Evolutionary conservation across 2,329 filamentous ascomycete genomes (phyloP), one percentile per base, ranked within the genome.

Genomic region (Erysiphe pulchra): DNA sequence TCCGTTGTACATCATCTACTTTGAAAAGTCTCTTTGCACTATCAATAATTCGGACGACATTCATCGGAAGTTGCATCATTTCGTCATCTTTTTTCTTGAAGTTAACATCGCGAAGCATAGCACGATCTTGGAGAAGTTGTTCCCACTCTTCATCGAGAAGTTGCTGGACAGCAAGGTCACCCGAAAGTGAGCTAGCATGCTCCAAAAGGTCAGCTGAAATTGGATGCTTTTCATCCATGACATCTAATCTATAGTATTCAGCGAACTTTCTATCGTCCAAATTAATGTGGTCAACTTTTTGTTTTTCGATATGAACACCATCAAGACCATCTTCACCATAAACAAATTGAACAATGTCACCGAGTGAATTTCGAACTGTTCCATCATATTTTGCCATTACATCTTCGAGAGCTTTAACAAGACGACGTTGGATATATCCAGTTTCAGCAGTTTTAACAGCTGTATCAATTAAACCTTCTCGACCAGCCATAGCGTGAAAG

Each of bases 401-500:
- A 61, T 98, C 90, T 69, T 98, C 90, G 2, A 98, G 72, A 11
- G 92, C 92, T 65, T 98, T 98, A 57, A 98, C 90, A 41, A 98
- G 72, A 68, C 92, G 85, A 65, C 90, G 83, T 63, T 98, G 92
- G 52, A 98, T 98, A 61, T 98, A 98, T 64, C 90, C 90, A 47
- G 92, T 98, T 63, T 98, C 92, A 17, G 90, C 90, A 52, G 90
- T 98, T 72, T 98, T 98, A 64, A 98, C 92, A 53, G 90, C 90
- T 45, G 90, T 98, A 71, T 98, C 90, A 55, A 98, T 98, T 46
- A 98, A 71, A 92, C 90, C 90, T 65, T 98, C 90, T 68, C 90
- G 77, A 84, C 90, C 90, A 69, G 90, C 90, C 90, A 98, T 98
- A 59, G 90, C 90, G 72, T 98, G 90, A 71, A 98, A 98, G 68